Evolutionary conservation across 2,329 filamentous ascomycete genomes (phyloP), one percentile per base, ranked within the genome.

Genomic region (Zymoseptoria ardabiliae): DNA sequence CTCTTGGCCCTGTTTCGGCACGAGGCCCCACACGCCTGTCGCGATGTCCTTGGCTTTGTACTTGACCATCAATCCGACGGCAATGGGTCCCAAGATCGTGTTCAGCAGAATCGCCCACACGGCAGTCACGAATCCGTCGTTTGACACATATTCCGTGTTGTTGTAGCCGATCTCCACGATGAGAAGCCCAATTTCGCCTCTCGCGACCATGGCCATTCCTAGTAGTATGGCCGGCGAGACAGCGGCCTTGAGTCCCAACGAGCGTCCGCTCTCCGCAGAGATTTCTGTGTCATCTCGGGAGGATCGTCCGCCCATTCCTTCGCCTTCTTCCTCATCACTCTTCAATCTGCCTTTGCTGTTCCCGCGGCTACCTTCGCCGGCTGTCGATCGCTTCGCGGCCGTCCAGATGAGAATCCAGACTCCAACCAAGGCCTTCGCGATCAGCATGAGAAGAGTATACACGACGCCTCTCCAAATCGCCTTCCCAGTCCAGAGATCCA

Each of bases 31-130:
- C 57, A 35, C 52, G 22, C 68, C 65, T 11, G 68, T 59, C 13
- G 61, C 64, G 48, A 69, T 68, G 1, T 35, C 30, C 6, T 64
- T 56, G 3, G 61, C 65, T 54, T 66, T 66, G 51, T 61, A 63
- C 53, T 70, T 70, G 2, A 82, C 78, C 4, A 81, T 71, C 0
- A 80, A 58, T 0, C 81, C 81, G 11, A 83, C 78, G n/a, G 72
- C 72, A 0, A 84, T 66, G 0, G 82, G 82, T 0, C 81, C 81
- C 11, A 82, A 61, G n/a, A 83, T 72, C 0, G 82, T 84, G 65
- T 81, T 83, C 1, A 85, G 70, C 1, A 83, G 74, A 11, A 84
- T 82, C 2, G 80, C 81, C 82, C 73, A 76, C 13, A 70, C 65
- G 2, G 65, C 65, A 11, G 66, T 69, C 50, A 69, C 60, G 28